Evolutionary conservation across 495 filamentous ascomycete species (phyloP).

Genomic region (Gamarada debralockiae): DNA sequence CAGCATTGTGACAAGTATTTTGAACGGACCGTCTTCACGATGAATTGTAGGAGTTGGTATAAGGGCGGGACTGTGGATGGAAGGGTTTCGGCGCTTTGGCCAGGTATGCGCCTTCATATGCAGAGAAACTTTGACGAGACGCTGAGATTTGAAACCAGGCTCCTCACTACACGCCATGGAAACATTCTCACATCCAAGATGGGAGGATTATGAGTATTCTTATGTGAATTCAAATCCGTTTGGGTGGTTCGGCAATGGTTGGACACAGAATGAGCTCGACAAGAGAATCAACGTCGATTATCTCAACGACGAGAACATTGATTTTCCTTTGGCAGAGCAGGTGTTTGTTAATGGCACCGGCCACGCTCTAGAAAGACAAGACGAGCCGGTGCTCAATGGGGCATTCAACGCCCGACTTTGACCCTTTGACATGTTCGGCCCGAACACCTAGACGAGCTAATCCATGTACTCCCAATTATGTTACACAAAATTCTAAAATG

Average conservation of each 20-base stretch:
- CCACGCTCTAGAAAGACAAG: too few species aligned
- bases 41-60: conserved; percentile 65
- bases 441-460: too few species aligned
- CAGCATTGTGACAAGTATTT: conserved; percentile 61
- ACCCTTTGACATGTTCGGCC: neutral
- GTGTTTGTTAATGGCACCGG: neutral
- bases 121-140: neutral
- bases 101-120: conserved; percentile 36
- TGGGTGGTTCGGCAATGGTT: conserved; percentile 36
- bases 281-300: conserved; percentile 27
- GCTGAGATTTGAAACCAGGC: neutral
- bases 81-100: conserved; percentile 59
- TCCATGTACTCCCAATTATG: too few species aligned
- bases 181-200: conserved; percentile 54
- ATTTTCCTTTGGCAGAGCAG: neutral
- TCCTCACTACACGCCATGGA: conserved; percentile 49
- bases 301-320: conserved; percentile 4
- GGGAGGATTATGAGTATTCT: conserved; percentile 68
- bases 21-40: conserved; percentile 54
- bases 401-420: too few species aligned
- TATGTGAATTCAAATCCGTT: conserved; percentile 43
- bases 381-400: too few species aligned
- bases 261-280: conserved; percentile 36
- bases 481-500: too few species aligned
- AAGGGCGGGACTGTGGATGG: conserved; percentile 54